Percentiles rank a stretch among this genome's conserved stretches.
Evolutionary conservation across 148 eudicot genomes (phyloP).

Genomic region (Chenopodium album): DNA sequence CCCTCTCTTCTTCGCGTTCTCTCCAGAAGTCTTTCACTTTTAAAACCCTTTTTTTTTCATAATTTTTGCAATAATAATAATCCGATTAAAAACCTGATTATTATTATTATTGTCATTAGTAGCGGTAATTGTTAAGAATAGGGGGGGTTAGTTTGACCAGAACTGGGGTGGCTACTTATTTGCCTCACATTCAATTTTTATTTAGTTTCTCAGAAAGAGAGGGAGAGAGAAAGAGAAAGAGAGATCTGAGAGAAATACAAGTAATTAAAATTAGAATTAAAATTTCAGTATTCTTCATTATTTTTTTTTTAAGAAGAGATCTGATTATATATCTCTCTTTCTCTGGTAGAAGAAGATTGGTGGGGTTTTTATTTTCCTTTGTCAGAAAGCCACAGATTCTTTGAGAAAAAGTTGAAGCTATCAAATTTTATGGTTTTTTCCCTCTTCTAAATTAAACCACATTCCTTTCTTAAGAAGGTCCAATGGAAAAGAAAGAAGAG

Average conservation of each 20-base stretch:
- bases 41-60: neutral
- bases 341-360: neutral
- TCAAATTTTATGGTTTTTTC: neutral
- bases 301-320: neutral
- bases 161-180: conserved; percentile 25
- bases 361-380: neutral
- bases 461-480: conserved; percentile 24
- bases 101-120: conserved; percentile 18
- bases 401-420: conserved; percentile 15
- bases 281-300: too few relatives aligned
- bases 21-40: neutral
- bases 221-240: neutral
- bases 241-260: conserved; percentile 13
- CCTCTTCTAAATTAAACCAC: neutral
- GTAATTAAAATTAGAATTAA: too few relatives aligned
- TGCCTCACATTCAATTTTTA: conserved; percentile 17
- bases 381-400: conserved; percentile 27
- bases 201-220: neutral
- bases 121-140: neutral
- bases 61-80: conserved; percentile 16
- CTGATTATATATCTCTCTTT: neutral
- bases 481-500: conserved; percentile 16
- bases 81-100: conserved; percentile 2
- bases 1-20: conserved; percentile 14
- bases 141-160: conserved; percentile 31